phyloP scores from a whole-genome alignment of 129 eudicot genomes.

The Rutidosis leptorrhynchoides region DNA sequence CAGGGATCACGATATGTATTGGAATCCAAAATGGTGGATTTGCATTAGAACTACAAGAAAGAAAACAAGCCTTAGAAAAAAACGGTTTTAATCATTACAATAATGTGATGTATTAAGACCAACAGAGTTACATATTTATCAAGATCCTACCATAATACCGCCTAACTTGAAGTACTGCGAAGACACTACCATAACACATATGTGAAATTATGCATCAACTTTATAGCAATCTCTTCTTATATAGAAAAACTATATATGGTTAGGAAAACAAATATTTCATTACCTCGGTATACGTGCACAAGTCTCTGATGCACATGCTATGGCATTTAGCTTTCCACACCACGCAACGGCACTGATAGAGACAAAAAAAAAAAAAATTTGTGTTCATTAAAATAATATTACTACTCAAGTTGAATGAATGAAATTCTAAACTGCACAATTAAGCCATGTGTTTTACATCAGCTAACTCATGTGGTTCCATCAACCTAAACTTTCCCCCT shows the following conservation, averaged over 20 bases:
- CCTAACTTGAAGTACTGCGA: constrained; percentile 5
- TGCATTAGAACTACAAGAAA: constrained; percentile 73
- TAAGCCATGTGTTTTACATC: not conserved
- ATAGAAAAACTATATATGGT: not conserved
- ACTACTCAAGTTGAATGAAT: constrained; percentile 5
- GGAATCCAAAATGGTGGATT: constrained; percentile 99
- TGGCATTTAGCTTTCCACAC: constrained; percentile 98
- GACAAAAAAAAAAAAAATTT: too few relatives aligned
- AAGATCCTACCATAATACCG: not conserved
- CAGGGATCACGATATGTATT: constrained; percentile 93
- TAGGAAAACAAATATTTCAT: constrained; percentile 7
- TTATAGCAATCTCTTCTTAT: not conserved
- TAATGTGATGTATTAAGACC: not conserved
- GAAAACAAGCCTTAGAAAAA: constrained; percentile 10
- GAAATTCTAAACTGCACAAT: not conserved
- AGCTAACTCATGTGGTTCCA: not conserved
- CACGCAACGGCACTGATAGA: constrained; percentile 90
- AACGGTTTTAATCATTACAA: not conserved
- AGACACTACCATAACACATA: not conserved
- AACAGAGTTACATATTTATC: not conserved
- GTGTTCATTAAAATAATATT: constrained; percentile 14
- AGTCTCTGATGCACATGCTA: constrained; percentile 98
- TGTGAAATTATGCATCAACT: not conserved
- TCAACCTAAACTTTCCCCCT: not conserved
- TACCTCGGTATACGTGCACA: constrained; percentile 99